These are phyloP conservation scores for Populus davidiana DNA, from an alignment of 345 rosid species.

Conservation along the genomic window DNA sequence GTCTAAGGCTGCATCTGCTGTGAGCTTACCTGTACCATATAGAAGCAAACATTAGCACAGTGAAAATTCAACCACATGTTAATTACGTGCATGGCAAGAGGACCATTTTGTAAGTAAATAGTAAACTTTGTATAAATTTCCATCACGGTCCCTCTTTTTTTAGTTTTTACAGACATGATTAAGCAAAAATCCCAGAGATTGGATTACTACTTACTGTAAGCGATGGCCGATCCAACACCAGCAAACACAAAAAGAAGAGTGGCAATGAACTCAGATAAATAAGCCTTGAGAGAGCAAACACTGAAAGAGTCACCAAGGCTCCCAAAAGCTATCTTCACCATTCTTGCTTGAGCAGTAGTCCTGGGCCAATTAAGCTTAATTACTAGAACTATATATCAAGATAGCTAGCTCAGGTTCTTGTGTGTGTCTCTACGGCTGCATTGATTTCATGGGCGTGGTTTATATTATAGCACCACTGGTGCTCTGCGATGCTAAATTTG, in stretches of 20 bases:
- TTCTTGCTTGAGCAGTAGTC: slow-evolving; percentile 13
- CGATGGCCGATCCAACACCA: slow-evolving; percentile 87
- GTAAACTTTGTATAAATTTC: background rate
- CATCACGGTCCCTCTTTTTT: background rate
- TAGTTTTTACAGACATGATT: background rate
- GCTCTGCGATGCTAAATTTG: background rate
- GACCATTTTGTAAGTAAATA: background rate
- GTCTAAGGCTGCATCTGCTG: slow-evolving; percentile 65
- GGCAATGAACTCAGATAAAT: slow-evolving; percentile 81
- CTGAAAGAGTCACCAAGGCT: slow-evolving; percentile 75
- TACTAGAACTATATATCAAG: no score
- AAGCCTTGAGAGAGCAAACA: slow-evolving; percentile 56
- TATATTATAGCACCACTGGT: background rate
- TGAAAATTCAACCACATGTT: background rate
- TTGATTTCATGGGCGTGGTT: background rate
- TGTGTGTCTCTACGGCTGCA: no score
- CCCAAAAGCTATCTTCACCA: slow-evolving; percentile 80
- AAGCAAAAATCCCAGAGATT: background rate
- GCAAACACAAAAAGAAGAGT: slow-evolving; percentile 94
- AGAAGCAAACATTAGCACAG: background rate
- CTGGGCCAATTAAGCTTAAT: background rate
- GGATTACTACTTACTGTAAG: slow-evolving; percentile 40
- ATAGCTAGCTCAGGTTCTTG: background rate
- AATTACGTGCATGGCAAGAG: background rate
- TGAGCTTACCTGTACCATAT: slow-evolving; percentile 46